phyloP scores from a whole-genome alignment of 2,329 filamentous ascomycete genomes.

The Dactylellina drechsleri region DNA sequence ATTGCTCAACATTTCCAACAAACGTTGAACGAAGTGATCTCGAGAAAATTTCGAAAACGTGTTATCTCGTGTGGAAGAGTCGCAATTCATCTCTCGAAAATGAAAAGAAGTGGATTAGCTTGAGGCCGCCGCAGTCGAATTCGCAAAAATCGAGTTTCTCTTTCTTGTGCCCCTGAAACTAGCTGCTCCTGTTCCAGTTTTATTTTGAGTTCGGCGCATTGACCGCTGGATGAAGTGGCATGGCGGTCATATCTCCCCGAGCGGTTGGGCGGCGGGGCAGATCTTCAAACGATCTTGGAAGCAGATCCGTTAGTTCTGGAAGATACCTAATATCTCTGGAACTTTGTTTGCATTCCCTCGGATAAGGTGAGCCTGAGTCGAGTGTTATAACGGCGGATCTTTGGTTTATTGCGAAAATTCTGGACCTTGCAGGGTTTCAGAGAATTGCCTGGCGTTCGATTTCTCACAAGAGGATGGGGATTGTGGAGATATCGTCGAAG shows the following conservation, averaged over 20 bases:
- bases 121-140: no score
- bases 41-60: background rate
- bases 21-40: no score
- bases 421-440: constrained; percentile 51
- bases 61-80: no score
- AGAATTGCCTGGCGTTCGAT: constrained; percentile 39
- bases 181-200: constrained; percentile 18
- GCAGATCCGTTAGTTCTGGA: constrained; percentile 46
- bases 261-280: constrained; percentile 45
- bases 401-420: constrained; percentile 29
- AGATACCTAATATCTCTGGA: constrained; percentile 25
- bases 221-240: constrained; percentile 27
- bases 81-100: no score
- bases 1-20: constrained; percentile 24
- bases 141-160: no score
- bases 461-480: constrained; percentile 3
- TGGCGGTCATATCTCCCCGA: constrained; percentile 41
- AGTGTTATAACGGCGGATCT: constrained; percentile 7
- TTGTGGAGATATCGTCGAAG: constrained; percentile 27
- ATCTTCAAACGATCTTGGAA: constrained; percentile 33
- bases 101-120: no score
- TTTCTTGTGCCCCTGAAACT: constrained; percentile 9
- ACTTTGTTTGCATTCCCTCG: constrained; percentile 1
- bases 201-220: constrained; percentile 36
- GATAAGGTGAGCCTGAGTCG: background rate